phyloP scores from a whole-genome alignment of 768 basidiomycete species.

The Mycena filopes region DNA sequence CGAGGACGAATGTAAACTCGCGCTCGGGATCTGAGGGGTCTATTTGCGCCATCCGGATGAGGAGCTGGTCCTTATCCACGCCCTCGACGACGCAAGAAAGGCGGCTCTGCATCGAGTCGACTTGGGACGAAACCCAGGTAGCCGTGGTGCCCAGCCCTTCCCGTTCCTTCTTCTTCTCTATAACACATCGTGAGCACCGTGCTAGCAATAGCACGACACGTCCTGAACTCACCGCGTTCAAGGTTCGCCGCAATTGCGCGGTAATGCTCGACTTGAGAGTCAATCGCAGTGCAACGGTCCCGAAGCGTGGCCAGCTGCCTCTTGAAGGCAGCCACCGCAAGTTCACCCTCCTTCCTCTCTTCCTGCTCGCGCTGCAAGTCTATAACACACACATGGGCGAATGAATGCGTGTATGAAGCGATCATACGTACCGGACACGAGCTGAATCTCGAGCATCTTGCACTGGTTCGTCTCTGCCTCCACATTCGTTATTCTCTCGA shows the following conservation, averaged over 20 bases:
- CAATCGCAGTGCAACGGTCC: slow-evolving; percentile 67
- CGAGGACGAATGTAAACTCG: slow-evolving; percentile 82
- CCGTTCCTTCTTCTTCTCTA: slow-evolving; percentile 78
- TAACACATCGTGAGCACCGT: background rate
- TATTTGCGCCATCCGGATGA: slow-evolving; percentile 77
- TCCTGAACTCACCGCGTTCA: slow-evolving; percentile 62
- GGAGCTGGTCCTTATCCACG: slow-evolving; percentile 74
- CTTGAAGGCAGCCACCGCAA: slow-evolving; percentile 66
- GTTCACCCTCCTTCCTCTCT: slow-evolving; percentile 77
- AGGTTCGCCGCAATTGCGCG: slow-evolving; percentile 70
- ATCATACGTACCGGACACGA: slow-evolving; percentile 72
- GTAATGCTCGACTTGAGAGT: slow-evolving; percentile 80
- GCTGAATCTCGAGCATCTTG: slow-evolving; percentile 81
- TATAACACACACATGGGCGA: slow-evolving; percentile 36
- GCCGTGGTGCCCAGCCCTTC: slow-evolving; percentile 64
- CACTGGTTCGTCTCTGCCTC: slow-evolving; percentile 80
- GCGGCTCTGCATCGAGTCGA: slow-evolving; percentile 59
- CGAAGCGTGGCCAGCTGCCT: slow-evolving; percentile 73
- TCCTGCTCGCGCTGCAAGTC: slow-evolving; percentile 77
- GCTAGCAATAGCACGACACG: background rate
- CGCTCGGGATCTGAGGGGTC: slow-evolving; percentile 66
- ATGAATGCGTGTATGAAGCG: background rate
- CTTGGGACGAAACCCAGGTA: slow-evolving; percentile 58
- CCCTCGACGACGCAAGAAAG: slow-evolving; percentile 82
- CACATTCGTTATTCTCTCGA: slow-evolving; percentile 69